Evolutionary conservation across 495 filamentous ascomycete genomes (phyloP), one percentile per base, ranked within the genome.

Genomic region (Astrothelium subdiscretum): DNA sequence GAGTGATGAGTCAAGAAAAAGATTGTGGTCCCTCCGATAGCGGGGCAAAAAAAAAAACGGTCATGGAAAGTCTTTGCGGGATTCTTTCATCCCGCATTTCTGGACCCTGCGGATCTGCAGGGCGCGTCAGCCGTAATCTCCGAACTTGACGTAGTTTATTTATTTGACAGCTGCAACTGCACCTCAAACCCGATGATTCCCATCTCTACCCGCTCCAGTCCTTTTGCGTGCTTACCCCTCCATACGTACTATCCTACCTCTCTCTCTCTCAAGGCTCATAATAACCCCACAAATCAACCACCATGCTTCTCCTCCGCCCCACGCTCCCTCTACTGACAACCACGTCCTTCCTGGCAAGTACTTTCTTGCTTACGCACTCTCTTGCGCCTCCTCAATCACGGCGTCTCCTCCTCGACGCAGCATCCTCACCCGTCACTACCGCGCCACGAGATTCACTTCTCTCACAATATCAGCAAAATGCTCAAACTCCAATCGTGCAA

Each of bases 401-500:
- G 22, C 48, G 22, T 6, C 60, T 67, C n/a, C 66, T 64, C 35
- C 58, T 65, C 48, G 70, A 72, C 63, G 26, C 57, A 31, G 48
- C 62, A 0, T 44, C 66, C 22, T 32, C 63, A 13, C 48, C 66
- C 1, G 44, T 62, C 40, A 60, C 59, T 42, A 60, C 63, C 31
- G 59, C 60, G 6, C 32, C 31, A 12, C 57, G 58, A 64, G 66
- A 70, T 31, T 73, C 69, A 67, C 63, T 63, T n/a, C 71, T 69
- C 62, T 68, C 65, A 48, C 60, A 68, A 51, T 68, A 68, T 62
- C 63, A 68, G 58, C 24, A 57, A 3, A 64, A 73, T 62, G 69
- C 70, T 15, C 59, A 54, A 31, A 59, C 60, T 54, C 70, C 71
- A 2, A 64, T 72, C 2, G 20, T 66, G 13, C 61, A 54, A 43